Percentiles rank a stretch among this genome's conserved stretches.
Conservation (phyloP, 1,139 yeast genomes). For the Eremothecium gossypii region DNA sequence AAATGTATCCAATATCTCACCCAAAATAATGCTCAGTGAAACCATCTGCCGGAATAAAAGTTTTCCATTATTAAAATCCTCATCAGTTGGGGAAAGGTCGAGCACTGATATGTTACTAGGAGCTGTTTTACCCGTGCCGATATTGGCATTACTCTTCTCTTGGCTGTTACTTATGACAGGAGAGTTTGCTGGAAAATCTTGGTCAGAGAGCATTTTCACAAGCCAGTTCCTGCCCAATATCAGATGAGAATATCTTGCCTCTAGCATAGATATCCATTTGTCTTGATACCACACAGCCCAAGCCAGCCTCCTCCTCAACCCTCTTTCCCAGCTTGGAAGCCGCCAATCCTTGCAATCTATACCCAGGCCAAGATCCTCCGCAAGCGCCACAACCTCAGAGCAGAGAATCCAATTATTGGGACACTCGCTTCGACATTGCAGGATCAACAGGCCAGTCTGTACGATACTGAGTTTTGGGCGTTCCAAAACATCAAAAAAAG, state of each 20-base stretch:
- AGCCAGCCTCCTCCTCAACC: conserved; percentile 70
- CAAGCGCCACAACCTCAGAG: conserved; percentile 75
- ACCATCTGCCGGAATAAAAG: conserved; percentile 62
- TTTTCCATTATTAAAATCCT: conserved; percentile 67
- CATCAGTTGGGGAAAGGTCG: conserved; percentile 27
- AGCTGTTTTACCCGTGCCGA: not conserved
- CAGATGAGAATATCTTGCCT: conserved; percentile 71
- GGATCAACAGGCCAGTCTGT: conserved; percentile 61
- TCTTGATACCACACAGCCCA: conserved; percentile 92
- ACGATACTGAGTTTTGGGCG: conserved; percentile 73
- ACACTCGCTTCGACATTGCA: conserved; percentile 52
- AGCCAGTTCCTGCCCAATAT: conserved; percentile 60
- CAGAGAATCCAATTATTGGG: conserved; percentile 69
- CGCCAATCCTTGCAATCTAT: conserved; percentile 82
- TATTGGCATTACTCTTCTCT: conserved; percentile 8
- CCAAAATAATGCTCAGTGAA: conserved; percentile 56
- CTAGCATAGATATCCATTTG: conserved; percentile 74
- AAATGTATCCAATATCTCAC: conserved; percentile 61
- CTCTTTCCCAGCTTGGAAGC: conserved; percentile 87
- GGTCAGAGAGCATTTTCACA: conserved; percentile 52
- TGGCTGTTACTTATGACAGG: conserved; percentile 19
- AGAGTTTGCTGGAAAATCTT: conserved; percentile 59
- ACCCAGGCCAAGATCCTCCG: conserved; percentile 82
- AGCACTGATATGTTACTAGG: conserved; percentile 15
- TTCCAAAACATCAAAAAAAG: conserved; percentile 51